Base-by-base conservation (phyloP, 2,329 filamentous ascomycete species). In the Beauveria bassiana region DNA sequence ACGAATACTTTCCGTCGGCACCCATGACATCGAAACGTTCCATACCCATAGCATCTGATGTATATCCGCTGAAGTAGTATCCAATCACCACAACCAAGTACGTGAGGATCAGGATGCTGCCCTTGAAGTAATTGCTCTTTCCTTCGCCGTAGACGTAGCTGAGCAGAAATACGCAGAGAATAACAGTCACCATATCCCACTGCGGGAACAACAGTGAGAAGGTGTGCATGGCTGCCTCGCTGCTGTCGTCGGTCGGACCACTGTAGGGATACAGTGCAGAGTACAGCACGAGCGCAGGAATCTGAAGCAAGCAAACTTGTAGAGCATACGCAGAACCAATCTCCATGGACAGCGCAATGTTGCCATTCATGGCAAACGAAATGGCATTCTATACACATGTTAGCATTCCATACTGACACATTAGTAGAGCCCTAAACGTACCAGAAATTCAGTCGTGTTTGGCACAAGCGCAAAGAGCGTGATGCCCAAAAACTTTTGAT, bases 61-160 rank as follows among this genome's bases (percentile, higher is more conserved):
- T 78, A 67, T 72, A 85, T 31, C 84, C 79, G 58, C 91, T 91
- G 63, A 96, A 89, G 76, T 91, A 98, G 78, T 96, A 99, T 1
- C 95, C 95, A 50, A 91, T 85, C 31, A 97, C 79, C 54, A 99
- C 91, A 31, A 98, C 95, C 26, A 98, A 75, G 73, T 99, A 99
- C 40, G 91, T 95, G 56, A 99, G 79, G 65, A 98, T 86, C 58
- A 99, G 81, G 68, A 98, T 97, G 66, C 91, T 96, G 57, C 95
- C 95, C 79, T 99, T 99, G 85, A 99, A 99, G 76, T 99, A 99
- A 75, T 99, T 99, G 79, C 93, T 98, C 85, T 99, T 99, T 46
- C 95, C 95, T 77, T 99, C 95, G 57, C 93, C 91, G 69, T 98
- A 96, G 80, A 99, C 93, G 79, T 98, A 96, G 70, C 92, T 96